Evolutionary conservation across 2,329 filamentous ascomycete genomes (phyloP).

Genomic region (Fusarium longipes): DNA sequence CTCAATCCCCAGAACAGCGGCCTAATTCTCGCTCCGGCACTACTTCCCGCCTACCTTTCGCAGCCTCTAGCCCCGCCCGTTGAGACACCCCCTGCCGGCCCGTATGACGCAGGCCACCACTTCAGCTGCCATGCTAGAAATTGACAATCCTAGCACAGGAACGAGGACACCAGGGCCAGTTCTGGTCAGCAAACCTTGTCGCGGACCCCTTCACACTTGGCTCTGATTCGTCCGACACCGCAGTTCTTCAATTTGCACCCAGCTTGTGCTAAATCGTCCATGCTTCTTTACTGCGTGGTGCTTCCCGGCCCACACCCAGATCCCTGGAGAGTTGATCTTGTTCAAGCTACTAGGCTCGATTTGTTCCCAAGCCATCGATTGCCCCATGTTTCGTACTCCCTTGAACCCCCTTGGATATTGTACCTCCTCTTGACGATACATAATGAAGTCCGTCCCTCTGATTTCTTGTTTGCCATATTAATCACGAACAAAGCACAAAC

Average conservation of each 20-base stretch:
- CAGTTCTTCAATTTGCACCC: constrained; percentile 51
- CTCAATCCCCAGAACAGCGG: constrained; percentile 38
- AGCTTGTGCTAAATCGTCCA: constrained; percentile 44
- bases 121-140: constrained; percentile 44
- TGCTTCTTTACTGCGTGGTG: constrained; percentile 46
- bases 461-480: constrained; percentile 6
- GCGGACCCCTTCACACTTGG: constrained; percentile 21
- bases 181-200: constrained; percentile 35
- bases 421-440: constrained; percentile 47
- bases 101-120: constrained; percentile 49
- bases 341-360: constrained; percentile 50
- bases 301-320: constrained; percentile 52
- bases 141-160: constrained; percentile 42
- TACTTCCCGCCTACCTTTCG: constrained; percentile 44
- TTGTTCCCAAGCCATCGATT: constrained; percentile 53
- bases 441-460: constrained; percentile 46
- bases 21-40: constrained; percentile 42
- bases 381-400: constrained; percentile 51
- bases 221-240: constrained; percentile 47
- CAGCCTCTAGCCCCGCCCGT: constrained; percentile 49
- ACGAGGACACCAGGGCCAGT: constrained; percentile 37
- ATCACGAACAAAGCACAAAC: not conserved
- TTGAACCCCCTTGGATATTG: constrained; percentile 43
- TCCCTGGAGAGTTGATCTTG: constrained; percentile 54
- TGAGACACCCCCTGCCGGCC: constrained; percentile 51